Evolutionary conservation across 345 rosid species (phyloP).

Genomic region (Iberis pinnata): DNA sequence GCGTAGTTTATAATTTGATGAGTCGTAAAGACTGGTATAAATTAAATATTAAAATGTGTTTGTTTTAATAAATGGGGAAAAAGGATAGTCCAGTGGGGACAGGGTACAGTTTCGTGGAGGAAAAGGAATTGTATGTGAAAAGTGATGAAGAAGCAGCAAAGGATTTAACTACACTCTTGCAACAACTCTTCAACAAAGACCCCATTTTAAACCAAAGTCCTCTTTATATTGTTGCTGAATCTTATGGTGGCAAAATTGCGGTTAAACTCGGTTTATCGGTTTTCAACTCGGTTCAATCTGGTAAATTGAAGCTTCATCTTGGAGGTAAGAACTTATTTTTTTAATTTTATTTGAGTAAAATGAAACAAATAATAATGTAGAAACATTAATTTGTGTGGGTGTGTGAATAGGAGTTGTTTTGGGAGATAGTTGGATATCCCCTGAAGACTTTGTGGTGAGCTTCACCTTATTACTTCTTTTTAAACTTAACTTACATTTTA

Average conservation of each 20-base stretch:
- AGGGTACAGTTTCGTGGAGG: conserved; percentile 73
- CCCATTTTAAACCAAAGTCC: conserved; percentile 51
- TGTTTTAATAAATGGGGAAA: background rate
- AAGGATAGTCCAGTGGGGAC: conserved; percentile 82
- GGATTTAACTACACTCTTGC: conserved; percentile 63
- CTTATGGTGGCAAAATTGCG: conserved; percentile 89
- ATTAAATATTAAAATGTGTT: background rate
- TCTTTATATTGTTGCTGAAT: conserved; percentile 72
- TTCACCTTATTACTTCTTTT: conserved; percentile 1
- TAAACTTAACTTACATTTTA: background rate
- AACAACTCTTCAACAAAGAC: conserved; percentile 42
- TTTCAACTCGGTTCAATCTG: conserved; percentile 47
- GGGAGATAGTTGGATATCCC: conserved; percentile 94
- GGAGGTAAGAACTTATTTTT: conserved; percentile 45
- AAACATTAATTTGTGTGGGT: background rate
- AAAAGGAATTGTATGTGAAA: conserved; percentile 41
- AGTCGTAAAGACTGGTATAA: conserved; percentile 15
- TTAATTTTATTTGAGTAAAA: background rate
- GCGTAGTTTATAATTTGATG: conserved; percentile 14
- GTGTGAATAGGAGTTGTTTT: conserved; percentile 53
- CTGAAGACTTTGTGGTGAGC: conserved; percentile 82
- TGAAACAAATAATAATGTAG: background rate
- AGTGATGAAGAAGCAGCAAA: conserved; percentile 76
- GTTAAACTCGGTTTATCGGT: conserved; percentile 66
- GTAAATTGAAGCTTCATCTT: conserved; percentile 53